phyloP scores from a whole-genome alignment of 805 yeast species.

The Danielia oregonensis region DNA sequence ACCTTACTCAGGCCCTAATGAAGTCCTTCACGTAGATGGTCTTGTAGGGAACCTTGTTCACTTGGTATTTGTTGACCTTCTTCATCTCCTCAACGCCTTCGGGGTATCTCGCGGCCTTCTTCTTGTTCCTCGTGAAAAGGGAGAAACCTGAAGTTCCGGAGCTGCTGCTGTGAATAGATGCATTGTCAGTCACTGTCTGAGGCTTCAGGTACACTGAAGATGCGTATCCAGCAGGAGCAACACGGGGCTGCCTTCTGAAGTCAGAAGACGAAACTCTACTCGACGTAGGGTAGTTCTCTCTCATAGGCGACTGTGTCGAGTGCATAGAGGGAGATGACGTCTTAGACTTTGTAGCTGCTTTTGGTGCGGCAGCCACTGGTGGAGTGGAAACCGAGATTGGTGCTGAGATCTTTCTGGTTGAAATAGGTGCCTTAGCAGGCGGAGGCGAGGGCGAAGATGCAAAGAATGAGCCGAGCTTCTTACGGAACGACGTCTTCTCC shows the following conservation, averaged over 20 bases:
- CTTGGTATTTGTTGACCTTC: conserved; percentile 23
- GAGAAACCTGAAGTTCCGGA: not conserved
- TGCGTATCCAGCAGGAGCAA: conserved; percentile 7
- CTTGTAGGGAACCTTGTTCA: conserved; percentile 23
- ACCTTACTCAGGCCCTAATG: conserved; percentile 1
- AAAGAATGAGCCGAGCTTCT: conserved; percentile 8
- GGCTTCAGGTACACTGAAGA: conserved; percentile 10
- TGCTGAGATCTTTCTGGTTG: conserved; percentile 7
- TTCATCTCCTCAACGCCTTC: conserved; percentile 5
- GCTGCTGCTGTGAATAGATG: not conserved
- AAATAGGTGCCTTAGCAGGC: not conserved
- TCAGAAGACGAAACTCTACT: conserved; percentile 13
- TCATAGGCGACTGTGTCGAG: conserved; percentile 2
- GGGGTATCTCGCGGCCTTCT: not conserved
- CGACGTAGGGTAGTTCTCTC: conserved; percentile 6
- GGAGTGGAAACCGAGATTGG: conserved; percentile 6
- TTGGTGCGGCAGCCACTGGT: not conserved
- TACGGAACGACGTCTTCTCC: conserved; percentile 13
- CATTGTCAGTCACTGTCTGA: not conserved
- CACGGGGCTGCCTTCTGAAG: conserved; percentile 4
- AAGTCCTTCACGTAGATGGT: conserved; percentile 15
- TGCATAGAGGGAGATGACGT: not conserved
- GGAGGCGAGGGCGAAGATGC: conserved; percentile 5
- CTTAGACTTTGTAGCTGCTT: not conserved
- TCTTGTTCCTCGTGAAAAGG: not conserved